phyloP scores from a whole-genome alignment of 306 rosid genomes.

The Trichosanthes cucumerina region DNA sequence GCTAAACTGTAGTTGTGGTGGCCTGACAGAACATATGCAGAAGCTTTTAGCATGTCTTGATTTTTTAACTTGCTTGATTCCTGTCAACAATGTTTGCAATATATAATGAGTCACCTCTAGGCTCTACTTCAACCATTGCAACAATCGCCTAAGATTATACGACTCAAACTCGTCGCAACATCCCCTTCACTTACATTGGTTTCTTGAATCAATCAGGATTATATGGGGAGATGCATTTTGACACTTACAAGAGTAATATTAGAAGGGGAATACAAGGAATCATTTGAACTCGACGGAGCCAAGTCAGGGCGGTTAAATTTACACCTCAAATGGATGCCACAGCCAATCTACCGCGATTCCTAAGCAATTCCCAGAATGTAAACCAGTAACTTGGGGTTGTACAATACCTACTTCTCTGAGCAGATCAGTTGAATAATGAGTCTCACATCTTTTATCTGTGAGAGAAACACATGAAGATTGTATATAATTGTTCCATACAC shows the following conservation, averaged over 20 bases:
- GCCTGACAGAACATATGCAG: not conserved
- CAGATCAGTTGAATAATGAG: constrained; percentile 2
- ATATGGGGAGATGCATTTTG: constrained; percentile 84
- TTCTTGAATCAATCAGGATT: constrained; percentile 42
- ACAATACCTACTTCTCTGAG: not conserved
- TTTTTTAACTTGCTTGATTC: not conserved
- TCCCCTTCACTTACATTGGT: not conserved
- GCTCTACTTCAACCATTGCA: not conserved
- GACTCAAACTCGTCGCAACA: not conserved
- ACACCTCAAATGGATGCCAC: constrained; percentile 91
- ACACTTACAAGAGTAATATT: constrained; percentile 78
- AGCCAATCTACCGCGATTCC: constrained; percentile 73
- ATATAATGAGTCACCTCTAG: not conserved
- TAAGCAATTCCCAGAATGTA: constrained; percentile 14
- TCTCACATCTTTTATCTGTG: not conserved
- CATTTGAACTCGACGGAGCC: constrained; percentile 62
- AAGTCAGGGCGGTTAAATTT: constrained; percentile 73
- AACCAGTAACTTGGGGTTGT: not conserved
- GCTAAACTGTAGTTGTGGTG: not conserved
- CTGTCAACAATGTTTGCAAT: not conserved
- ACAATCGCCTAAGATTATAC: not conserved
- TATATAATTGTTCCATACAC: constrained; percentile 1
- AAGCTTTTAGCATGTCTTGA: not conserved
- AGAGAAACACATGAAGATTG: constrained; percentile 2
- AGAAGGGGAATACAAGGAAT: constrained; percentile 79